Conservation (phyloP, 73 alveolate species). For the Paramecium biaurelia region DNA sequence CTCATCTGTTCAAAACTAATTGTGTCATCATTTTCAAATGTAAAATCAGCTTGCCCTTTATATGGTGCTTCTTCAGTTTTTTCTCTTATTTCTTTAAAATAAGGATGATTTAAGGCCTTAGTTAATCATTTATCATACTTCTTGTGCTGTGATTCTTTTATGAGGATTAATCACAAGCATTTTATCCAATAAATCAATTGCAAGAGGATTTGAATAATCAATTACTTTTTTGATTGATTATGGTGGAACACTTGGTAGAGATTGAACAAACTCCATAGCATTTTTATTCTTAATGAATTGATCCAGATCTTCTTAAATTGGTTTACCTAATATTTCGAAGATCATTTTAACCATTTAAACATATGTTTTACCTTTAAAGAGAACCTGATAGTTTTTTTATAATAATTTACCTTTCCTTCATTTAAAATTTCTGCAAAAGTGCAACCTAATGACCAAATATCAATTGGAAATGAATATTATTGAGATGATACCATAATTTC, state of each 20-base stretch:
- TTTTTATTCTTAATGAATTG: slow-evolving; percentile 42
- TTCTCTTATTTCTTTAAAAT: slow-evolving; percentile 55
- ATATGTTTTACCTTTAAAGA: slow-evolving; percentile 76
- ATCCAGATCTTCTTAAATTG: slow-evolving; percentile 47
- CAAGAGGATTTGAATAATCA: slow-evolving; percentile 49
- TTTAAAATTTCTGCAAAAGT: slow-evolving; percentile 76
- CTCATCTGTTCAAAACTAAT: slow-evolving; percentile 43
- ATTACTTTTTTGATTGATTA: background rate
- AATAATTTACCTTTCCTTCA: slow-evolving; percentile 41
- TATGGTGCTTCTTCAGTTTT: slow-evolving; percentile 32
- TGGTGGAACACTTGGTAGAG: slow-evolving; percentile 47
- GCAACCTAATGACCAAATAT: slow-evolving; percentile 83
- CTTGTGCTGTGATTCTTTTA: slow-evolving; percentile 57
- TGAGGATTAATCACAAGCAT: slow-evolving; percentile 62
- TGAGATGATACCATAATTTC: slow-evolving; percentile 73
- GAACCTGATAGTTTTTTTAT: slow-evolving; percentile 30
- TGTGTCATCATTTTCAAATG: slow-evolving; percentile 54
- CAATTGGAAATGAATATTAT: slow-evolving; percentile 72
- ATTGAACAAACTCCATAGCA: slow-evolving; percentile 51
- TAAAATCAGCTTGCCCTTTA: slow-evolving; percentile 38
- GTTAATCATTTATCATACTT: background rate
- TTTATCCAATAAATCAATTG: slow-evolving; percentile 57
- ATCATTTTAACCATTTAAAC: slow-evolving; percentile 71
- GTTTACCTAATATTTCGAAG: slow-evolving; percentile 58
- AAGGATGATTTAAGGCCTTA: slow-evolving; percentile 58